Evolutionary conservation across 768 basidiomycete species (phyloP).

Genomic region (Rhodocollybia butyracea): DNA sequence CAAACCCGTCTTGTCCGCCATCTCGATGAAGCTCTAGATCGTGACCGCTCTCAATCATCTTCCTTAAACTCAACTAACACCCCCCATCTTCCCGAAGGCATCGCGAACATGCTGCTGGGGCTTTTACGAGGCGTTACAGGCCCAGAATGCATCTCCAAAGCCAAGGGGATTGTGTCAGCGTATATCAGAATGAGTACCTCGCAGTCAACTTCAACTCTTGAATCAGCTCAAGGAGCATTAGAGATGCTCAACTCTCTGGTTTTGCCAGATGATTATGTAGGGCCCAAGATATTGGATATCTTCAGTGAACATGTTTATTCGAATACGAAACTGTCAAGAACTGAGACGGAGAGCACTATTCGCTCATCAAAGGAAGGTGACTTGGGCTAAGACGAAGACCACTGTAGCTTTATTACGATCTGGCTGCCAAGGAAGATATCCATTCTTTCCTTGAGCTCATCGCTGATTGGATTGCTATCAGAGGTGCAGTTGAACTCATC

Average conservation of each 20-base stretch:
- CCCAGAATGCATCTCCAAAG: neutral
- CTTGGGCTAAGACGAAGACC: no score
- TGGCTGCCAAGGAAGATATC: no score
- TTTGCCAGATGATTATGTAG: neutral
- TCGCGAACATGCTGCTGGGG: neutral
- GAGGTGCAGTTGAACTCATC: no score
- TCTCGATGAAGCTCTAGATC: slow-evolving; percentile 3
- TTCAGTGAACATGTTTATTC: slow-evolving; percentile 1
- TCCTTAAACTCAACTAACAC: no score
- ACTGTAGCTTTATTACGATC: no score
- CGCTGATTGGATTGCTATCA: neutral
- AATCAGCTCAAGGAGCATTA: slow-evolving; percentile 1
- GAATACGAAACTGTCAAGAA: neutral
- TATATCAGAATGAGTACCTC: slow-evolving; percentile 4
- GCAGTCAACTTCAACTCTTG: neutral
- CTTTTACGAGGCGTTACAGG: slow-evolving; percentile 1
- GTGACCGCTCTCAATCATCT: neutral
- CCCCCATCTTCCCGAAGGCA: slow-evolving; percentile 1
- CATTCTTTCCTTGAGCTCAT: no score
- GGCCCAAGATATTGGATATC: neutral
- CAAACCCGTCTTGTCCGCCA: neutral
- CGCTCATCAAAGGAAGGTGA: neutral
- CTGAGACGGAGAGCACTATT: neutral
- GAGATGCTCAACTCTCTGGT: neutral
- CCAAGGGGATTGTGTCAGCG: neutral